These are phyloP conservation scores for Tetradesmus lagerheimii DNA, from an alignment of 139 green algal genomes.

Conservation along the genomic window DNA sequence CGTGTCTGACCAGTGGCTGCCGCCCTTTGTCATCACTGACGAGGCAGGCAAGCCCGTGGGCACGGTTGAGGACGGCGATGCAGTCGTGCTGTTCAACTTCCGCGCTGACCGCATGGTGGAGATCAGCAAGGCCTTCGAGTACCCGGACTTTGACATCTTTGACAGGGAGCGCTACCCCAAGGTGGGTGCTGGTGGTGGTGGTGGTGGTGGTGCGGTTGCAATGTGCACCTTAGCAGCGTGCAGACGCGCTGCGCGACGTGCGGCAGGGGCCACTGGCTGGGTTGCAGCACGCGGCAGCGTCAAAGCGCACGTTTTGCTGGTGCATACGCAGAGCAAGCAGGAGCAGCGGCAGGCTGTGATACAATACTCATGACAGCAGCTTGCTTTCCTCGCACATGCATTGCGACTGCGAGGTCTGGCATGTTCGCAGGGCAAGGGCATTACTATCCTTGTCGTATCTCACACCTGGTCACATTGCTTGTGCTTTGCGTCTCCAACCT, in stretches of 20 bases:
- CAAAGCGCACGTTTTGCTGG: too few relatives aligned
- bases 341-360: background rate
- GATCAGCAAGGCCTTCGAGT: conserved; percentile 97
- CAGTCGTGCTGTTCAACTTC: conserved; percentile 98
- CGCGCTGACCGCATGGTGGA: conserved; percentile 95
- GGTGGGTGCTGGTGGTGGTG: conserved; percentile 20
- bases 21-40: conserved; percentile 91
- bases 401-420: too few relatives aligned
- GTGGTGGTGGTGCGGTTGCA: background rate
- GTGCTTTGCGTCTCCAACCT: background rate
- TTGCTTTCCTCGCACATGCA: too few relatives aligned
- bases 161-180: conserved; percentile 84
- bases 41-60: conserved; percentile 86
- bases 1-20: conserved; percentile 88
- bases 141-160: conserved; percentile 86
- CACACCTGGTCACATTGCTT: background rate
- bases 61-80: conserved; percentile 91
- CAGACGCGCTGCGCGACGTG: too few relatives aligned
- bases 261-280: too few relatives aligned
- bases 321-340: background rate
- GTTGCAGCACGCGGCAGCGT: too few relatives aligned
- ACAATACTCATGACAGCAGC: background rate
- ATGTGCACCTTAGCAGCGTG: too few relatives aligned
- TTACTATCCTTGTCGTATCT: too few relatives aligned
- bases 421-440: too few relatives aligned